These are phyloP conservation scores for Entomophthora muscae DNA, from an alignment of 371 early-diverging fungal species.

Conservation along the genomic window DNA sequence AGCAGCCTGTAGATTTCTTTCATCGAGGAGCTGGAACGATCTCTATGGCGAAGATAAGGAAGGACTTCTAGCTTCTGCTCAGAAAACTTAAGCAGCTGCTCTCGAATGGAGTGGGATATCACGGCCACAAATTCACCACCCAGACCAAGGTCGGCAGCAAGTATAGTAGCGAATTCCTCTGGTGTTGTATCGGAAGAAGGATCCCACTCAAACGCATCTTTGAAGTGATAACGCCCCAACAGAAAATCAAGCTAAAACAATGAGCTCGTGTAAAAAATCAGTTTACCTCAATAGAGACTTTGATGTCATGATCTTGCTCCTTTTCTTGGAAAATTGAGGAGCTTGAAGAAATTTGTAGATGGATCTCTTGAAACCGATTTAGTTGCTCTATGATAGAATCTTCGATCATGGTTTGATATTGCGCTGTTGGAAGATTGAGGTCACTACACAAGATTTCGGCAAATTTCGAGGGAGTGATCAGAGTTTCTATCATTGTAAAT, in stretches of 20 bases:
- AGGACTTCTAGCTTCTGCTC: not conserved
- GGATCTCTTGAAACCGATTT: slow-evolving; percentile 21
- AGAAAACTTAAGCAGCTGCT: slow-evolving; percentile 40
- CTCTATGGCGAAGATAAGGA: not conserved
- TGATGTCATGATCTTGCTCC: not conserved
- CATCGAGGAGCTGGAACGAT: not conserved
- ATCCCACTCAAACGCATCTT: slow-evolving; percentile 93
- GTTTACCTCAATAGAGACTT: not conserved
- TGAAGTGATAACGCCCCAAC: slow-evolving; percentile 59
- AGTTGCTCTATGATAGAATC: slow-evolving; percentile 64
- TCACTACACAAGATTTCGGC: slow-evolving; percentile 79
- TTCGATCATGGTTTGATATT: slow-evolving; percentile 50
- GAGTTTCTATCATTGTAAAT: slow-evolving; percentile 29
- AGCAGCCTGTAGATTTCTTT: not conserved
- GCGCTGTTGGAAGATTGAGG: slow-evolving; percentile 31
- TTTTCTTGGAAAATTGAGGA: not conserved
- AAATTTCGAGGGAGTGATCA: slow-evolving; percentile 82
- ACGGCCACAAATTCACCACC: slow-evolving; percentile 79
- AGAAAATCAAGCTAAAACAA: slow-evolving; percentile 56
- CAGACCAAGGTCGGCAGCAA: slow-evolving; percentile 71
- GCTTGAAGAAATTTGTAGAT: not conserved
- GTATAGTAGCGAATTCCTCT: slow-evolving; percentile 61
- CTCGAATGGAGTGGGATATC: slow-evolving; percentile 76
- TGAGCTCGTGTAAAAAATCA: not conserved
- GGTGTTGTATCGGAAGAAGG: slow-evolving; percentile 47